These are phyloP conservation scores for Bombardia bombarda DNA, from an alignment of 495 filamentous ascomycete species.

Conservation along the genomic window DNA sequence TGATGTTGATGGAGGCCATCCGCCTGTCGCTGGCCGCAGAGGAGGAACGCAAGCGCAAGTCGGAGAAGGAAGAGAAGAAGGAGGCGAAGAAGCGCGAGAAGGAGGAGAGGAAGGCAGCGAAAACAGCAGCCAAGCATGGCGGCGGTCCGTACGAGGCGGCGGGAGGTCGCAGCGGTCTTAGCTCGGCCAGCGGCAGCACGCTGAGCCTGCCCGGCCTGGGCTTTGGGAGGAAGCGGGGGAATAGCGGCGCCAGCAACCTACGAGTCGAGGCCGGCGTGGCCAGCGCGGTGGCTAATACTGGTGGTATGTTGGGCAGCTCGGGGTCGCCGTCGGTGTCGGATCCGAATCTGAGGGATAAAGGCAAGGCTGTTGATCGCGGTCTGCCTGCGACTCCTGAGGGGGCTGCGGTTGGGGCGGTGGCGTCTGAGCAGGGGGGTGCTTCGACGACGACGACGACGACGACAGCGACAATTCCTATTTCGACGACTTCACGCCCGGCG, in stretches of 20 bases:
- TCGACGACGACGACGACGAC: slow-evolving; percentile 8
- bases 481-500: slow-evolving; percentile 31
- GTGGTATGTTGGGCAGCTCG: slow-evolving; percentile 12
- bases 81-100: slow-evolving; percentile 73
- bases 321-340: no score
- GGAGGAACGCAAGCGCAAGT: slow-evolving; percentile 75
- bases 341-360: slow-evolving; percentile 49
- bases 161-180: slow-evolving; percentile 25
- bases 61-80: slow-evolving; percentile 66
- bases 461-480: slow-evolving; percentile 26
- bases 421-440: neutral
- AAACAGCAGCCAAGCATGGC: slow-evolving; percentile 49
- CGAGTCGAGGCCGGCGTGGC: slow-evolving; percentile 34
- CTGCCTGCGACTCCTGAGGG: slow-evolving; percentile 9
- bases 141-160: slow-evolving; percentile 37
- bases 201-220: slow-evolving; percentile 38
- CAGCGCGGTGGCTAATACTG: slow-evolving; percentile 16
- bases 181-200: slow-evolving; percentile 44
- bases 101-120: slow-evolving; percentile 70
- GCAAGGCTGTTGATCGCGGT: slow-evolving; percentile 69
- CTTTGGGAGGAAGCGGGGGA: slow-evolving; percentile 44
- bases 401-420: slow-evolving; percentile 11
- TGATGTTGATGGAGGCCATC: slow-evolving; percentile 98
- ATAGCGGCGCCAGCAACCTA: slow-evolving; percentile 45
- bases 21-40: slow-evolving; percentile 80